These are phyloP conservation scores for Scheffersomyces amazonensis DNA, from an alignment of 805 yeast genomes.

Conservation along the genomic window DNA sequence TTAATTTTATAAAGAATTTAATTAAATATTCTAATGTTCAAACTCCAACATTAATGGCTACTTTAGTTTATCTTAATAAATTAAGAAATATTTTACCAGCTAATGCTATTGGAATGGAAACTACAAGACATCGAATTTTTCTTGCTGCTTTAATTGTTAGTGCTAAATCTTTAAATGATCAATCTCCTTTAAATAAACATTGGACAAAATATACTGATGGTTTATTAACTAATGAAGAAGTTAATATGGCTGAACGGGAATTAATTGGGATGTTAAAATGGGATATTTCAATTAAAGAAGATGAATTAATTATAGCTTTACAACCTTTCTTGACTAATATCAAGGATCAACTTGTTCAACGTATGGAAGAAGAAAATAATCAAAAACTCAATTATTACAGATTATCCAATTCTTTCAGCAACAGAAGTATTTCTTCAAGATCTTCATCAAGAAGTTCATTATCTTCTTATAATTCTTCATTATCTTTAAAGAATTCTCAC, in stretches of 20 bases:
- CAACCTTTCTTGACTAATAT: conserved; percentile 77
- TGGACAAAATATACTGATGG: conserved; percentile 95
- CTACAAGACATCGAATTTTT: conserved; percentile 91
- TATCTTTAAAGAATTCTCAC: conserved; percentile 12
- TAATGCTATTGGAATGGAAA: conserved; percentile 86
- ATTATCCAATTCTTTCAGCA: conserved; percentile 18
- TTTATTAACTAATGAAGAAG: conserved; percentile 68
- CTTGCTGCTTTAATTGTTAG: conserved; percentile 84
- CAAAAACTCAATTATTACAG: conserved; percentile 30
- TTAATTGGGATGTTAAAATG: conserved; percentile 78
- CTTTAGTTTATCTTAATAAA: conserved; percentile 78
- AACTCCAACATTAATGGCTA: conserved; percentile 92
- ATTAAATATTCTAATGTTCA: conserved; percentile 86
- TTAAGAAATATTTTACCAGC: conserved; percentile 77
- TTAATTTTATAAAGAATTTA: conserved; percentile 66
- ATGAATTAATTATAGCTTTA: conserved; percentile 67
- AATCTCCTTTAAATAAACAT: conserved; percentile 92
- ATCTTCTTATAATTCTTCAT: conserved; percentile 13
- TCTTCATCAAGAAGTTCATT: conserved; percentile 6
- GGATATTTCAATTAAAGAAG: conserved; percentile 70
- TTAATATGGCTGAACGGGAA: conserved; percentile 90
- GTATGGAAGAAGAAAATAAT: conserved; percentile 20
- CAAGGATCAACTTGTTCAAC: conserved; percentile 45
- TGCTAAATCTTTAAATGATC: conserved; percentile 91
- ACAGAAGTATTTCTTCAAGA: conserved; percentile 6